Percentiles rank a stretch among this genome's conserved stretches.
Conservation (phyloP, 169 alveolate genomes). For the Plasmodium ovale region DNA sequence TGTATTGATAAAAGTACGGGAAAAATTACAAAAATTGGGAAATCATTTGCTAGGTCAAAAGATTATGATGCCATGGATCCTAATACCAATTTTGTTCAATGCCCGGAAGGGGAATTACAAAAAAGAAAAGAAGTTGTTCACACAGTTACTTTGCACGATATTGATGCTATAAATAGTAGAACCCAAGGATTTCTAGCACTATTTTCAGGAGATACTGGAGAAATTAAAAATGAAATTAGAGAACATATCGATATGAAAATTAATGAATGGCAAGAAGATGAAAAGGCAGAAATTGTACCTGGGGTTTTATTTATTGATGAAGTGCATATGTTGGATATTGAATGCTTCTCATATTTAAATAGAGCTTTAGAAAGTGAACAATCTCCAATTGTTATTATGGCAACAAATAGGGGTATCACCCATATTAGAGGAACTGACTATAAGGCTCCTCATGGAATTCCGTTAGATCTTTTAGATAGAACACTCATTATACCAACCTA, state of each 20-base stretch:
- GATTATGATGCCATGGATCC: slow-evolving; percentile 99
- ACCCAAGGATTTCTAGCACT: slow-evolving; percentile 98
- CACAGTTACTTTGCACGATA: slow-evolving; percentile 98
- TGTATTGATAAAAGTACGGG: slow-evolving; percentile 98
- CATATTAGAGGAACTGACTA: slow-evolving; percentile 98
- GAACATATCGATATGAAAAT: slow-evolving; percentile 98
- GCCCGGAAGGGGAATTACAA: slow-evolving; percentile 99
- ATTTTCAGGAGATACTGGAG: slow-evolving; percentile 99
- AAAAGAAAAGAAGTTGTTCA: slow-evolving; percentile 99
- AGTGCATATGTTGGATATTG: slow-evolving; percentile 99
- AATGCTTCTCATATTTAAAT: slow-evolving; percentile 98
- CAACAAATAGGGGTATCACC: slow-evolving; percentile 99
- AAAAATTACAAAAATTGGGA: slow-evolving; percentile 96
- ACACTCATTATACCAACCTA: slow-evolving; percentile 96
- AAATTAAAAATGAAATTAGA: slow-evolving; percentile 97
- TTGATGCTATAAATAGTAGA: slow-evolving; percentile 98
- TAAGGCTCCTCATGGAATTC: slow-evolving; percentile 99
- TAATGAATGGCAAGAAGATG: slow-evolving; percentile 99
- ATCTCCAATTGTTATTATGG: slow-evolving; percentile 99
- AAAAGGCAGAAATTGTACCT: slow-evolving; percentile 92
- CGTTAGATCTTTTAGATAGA: slow-evolving; percentile 98
- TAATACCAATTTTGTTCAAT: slow-evolving; percentile 90
- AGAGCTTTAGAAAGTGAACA: slow-evolving; percentile 97
- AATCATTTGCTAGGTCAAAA: slow-evolving; percentile 95
- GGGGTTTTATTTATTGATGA: slow-evolving; percentile 99